A percentile compares a stretch with the other conserved stretches of the same genome.
Conservation (phyloP, 2,329 filamentous ascomycete species). For the Arthrobotrys sphaeroides region DNA sequence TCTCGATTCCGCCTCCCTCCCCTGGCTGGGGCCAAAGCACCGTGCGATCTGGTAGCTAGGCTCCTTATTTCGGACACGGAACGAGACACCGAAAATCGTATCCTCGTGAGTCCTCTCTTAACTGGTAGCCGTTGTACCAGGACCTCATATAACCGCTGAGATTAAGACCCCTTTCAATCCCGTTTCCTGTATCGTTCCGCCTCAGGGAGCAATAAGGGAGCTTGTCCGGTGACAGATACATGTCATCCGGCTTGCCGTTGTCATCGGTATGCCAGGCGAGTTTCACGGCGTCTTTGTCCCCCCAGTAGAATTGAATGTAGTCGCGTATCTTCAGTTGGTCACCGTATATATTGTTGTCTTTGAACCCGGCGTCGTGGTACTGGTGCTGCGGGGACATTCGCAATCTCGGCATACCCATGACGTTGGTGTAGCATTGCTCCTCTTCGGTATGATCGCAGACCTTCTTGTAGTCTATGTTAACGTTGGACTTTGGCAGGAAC, state of each 20-base stretch:
- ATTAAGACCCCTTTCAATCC: not conserved
- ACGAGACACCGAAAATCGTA: too few relatives aligned
- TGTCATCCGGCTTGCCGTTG: not conserved
- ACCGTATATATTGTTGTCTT: not conserved
- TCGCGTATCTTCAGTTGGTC: not conserved
- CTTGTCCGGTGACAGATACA: not conserved
- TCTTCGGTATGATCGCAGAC: not conserved
- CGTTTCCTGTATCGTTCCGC: not conserved
- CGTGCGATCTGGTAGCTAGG: too few relatives aligned
- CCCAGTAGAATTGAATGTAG: conserved; percentile 2
- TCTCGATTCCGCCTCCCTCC: too few relatives aligned
- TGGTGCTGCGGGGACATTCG: not conserved
- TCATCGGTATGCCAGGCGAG: conserved; percentile 5
- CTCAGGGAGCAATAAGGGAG: not conserved
- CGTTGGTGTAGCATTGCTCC: not conserved
- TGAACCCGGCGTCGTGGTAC: not conserved
- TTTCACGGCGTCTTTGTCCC: not conserved
- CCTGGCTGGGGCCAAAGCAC: too few relatives aligned
- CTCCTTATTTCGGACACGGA: too few relatives aligned
- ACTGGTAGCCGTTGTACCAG: too few relatives aligned
- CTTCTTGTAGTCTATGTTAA: not conserved
- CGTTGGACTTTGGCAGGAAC: too few relatives aligned
- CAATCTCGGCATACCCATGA: not conserved
- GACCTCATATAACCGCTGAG: too few relatives aligned
- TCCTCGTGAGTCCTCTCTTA: too few relatives aligned